Base-by-base conservation (phyloP, 2,329 filamentous ascomycete species). In the Aspergillus nomiae region DNA sequence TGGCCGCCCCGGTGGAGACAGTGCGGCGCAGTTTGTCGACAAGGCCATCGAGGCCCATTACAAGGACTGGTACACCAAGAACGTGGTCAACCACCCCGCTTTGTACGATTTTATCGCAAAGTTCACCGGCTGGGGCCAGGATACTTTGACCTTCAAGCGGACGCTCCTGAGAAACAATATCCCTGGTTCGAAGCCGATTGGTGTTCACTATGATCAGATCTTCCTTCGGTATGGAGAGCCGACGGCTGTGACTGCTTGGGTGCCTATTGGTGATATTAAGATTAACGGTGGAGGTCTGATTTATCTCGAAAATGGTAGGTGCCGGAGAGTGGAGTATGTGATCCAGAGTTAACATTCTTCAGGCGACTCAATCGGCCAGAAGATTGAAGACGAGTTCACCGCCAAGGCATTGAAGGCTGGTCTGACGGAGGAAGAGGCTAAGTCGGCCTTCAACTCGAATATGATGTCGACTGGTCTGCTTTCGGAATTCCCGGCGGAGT, bases 181-280 rank as follows among this genome's bases (percentile, higher is more conserved):
- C 0, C 86, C 86, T 0, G 80, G 81, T 0, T 86, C 84, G 56
- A 84, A 85, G 65, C 84, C 85, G 0, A 87, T 87, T 63, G 85
- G 85, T 0, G 85, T 88, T 3, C 86, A 88, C 64, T 87, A 87
- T 67, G 85, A 88, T 67, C 85, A 87, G 73, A 86, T 84, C 26
- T 87, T 87, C 67, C 71, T 87, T 55, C 72, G 85, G 1, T 71
- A 86, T 68, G 86, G 85, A 1, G 84, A 86, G 56, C 81, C 83
- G 1, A 85, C 84, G 0, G 81, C 79, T 34, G 74, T 87, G 0
- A 87, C 85, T 4, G 85, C 84, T 0, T 88, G 85, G 85, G 81
- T 87, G 0, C 83, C 85, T 0, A 84, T 87, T 65, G 84, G 84
- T 0, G 83, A 86, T 69, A 71, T 87, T 4, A 77, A 79, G 24